phyloP scores from a whole-genome alignment of 495 filamentous ascomycete genomes.

The Hypomontagnella monticulosa region DNA sequence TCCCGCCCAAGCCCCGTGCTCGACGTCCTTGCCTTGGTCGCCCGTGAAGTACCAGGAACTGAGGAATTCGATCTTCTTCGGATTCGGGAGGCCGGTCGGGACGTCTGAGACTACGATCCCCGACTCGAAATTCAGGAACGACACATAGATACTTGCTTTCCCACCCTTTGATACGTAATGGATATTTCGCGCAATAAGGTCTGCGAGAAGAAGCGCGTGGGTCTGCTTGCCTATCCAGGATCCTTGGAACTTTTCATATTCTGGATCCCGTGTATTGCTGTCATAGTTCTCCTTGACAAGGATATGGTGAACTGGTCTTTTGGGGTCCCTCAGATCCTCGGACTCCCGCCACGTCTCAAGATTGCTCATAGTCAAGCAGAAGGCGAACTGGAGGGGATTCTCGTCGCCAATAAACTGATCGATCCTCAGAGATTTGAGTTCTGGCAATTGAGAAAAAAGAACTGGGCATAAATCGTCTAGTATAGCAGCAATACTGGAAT shows the following conservation, averaged over 20 bases:
- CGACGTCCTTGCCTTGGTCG: not conserved
- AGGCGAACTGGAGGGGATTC: conserved; percentile 26
- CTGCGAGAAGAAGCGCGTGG: conserved; percentile 18
- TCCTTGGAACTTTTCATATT: conserved; percentile 11
- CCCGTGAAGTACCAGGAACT: conserved; percentile 19
- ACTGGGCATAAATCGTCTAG: conserved; percentile 11
- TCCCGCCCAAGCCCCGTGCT: not conserved
- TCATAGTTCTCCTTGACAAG: conserved; percentile 5
- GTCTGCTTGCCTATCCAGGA: conserved; percentile 31
- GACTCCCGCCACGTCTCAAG: conserved; percentile 9
- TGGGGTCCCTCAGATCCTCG: not conserved
- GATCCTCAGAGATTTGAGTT: not conserved
- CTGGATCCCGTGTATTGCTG: not conserved
- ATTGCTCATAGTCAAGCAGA: conserved; percentile 19
- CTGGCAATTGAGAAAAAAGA: conserved; percentile 1
- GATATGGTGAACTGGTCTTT: not conserved
- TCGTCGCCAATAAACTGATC: conserved; percentile 4
- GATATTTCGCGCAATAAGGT: conserved; percentile 14
- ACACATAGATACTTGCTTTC: not conserved
- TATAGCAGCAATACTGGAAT: conserved; percentile 1
- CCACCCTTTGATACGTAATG: conserved; percentile 4
- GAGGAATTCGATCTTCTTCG: conserved; percentile 28
- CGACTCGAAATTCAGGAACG: not conserved
- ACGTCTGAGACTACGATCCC: not conserved
- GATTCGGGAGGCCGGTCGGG: conserved; percentile 12